Base-by-base conservation (phyloP, 75 land plant species). In the Chamaecyparis obtusa region DNA sequence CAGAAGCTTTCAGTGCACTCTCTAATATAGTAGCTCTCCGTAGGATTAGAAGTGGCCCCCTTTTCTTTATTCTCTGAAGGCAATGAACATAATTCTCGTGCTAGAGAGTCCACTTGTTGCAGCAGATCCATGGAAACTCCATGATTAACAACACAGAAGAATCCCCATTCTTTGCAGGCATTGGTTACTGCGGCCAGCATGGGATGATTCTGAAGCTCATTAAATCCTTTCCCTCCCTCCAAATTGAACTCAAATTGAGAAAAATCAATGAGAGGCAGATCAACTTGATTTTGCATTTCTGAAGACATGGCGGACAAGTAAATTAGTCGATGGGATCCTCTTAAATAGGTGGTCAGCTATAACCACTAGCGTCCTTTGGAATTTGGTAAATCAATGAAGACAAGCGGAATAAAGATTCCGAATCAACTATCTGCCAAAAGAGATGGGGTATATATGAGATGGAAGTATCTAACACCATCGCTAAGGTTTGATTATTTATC, bases 61-160 rank as follows among this genome's bases (percentile, higher is more conserved):
- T 0, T 74, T 33, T 32, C 55, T 51, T 51, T 51, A 13, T 13
- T 14, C 2, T 51, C 2, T 13, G 16, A 14, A 14, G 55, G 55
- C 56, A 91, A 86, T 39, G 51, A 85, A 80, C 91, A 93, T 44
- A 93, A 83, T 0, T 87, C 27, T 16, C 75, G 78, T 51, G 87
- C 83, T 3, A 88, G 67, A 17, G 79, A 44, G 32, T 36, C 37
- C 30, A 93, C 55, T 83, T 14, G 85, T 27, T 2, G 60, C 48
- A 75, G 54, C 9, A 51, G 54, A 51, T 57, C 60, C 2, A 19
- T 5, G 17, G 60, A 3, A 19, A 57, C 17, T 17, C 60, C 60
- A 57, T 16, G 2, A 7, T 64, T 64, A 0, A 64, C 27, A 24
- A 64, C 6, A 24, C 2, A 7, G n/a, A 64, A 64, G n/a, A 64